Evolutionary conservation across 371 early-diverging fungal genomes (phyloP), one percentile per base, ranked within the genome.

Genomic region (Mucor irregularis): DNA sequence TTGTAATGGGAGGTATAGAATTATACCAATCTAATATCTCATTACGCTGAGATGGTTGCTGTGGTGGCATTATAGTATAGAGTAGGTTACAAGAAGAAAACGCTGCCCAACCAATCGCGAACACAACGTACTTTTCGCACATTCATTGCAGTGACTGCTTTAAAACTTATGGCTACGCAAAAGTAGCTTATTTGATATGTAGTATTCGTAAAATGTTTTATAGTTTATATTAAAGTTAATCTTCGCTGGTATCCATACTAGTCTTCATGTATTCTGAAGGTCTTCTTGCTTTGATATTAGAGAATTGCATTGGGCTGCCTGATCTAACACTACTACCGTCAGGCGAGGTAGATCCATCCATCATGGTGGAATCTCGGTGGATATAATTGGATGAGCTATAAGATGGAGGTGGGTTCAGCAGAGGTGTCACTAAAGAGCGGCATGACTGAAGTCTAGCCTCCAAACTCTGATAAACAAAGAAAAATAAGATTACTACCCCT

Each of bases 361-460:
- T 53, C 49, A 60, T 53, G 9, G 49, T 34, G 4, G 64, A 49
- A 21, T 68, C 68, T 59, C 61, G 47, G 34, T 64, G 52, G 25
- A 56, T 64, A 24, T 67, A 51, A 21, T 61, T 55, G 35, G 71
- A 68, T 11, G 78, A 71, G 39, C 78, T 77, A 35, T 77, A 77
- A 8, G 78, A 77, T 39, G 78, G 78, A 16, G 87, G 85, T 30
- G 87, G 84, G 19, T 84, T 82, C 21, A 87, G 52, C 0, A 87
- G 59, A 9, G 86, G 88, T 1, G 86, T 84, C 17, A 87, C 85
- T 46, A 87, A 58, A 0, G 83, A 81, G 25, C 88, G 83, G 42
- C 86, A 87, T 22, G 84, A 84, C 24, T 81, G 84, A 35, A 87
- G 60, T 8, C 88, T 79, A 10, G 85, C 80, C 61, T 87, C 88